These are phyloP conservation scores for Glutinoglossum americanum DNA, from an alignment of 495 filamentous ascomycete genomes.

Conservation along the genomic window DNA sequence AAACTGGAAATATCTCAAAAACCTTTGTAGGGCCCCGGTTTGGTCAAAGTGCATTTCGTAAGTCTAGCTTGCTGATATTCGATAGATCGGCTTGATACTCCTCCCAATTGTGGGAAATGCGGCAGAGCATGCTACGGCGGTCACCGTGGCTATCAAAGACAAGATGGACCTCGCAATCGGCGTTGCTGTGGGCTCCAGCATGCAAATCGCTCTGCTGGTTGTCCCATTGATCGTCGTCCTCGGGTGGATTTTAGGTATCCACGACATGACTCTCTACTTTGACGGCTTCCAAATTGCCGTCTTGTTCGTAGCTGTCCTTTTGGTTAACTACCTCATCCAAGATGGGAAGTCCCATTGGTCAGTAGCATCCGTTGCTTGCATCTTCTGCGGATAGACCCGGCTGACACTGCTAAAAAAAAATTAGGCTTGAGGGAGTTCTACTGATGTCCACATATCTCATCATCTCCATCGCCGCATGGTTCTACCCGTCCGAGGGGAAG, in stretches of 20 bases:
- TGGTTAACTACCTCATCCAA: conserved; percentile 69
- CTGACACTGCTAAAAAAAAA: conserved; percentile 27
- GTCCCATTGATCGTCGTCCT: conserved; percentile 60
- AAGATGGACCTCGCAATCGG: conserved; percentile 64
- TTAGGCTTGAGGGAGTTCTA: conserved; percentile 56
- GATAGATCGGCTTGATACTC: conserved; percentile 33
- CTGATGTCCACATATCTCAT: conserved; percentile 54
- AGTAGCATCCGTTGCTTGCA: conserved; percentile 1
- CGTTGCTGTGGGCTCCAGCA: conserved; percentile 63
- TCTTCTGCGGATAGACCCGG: neutral
- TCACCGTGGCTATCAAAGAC: conserved; percentile 71
- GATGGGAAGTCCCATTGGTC: conserved; percentile 35
- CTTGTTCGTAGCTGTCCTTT: conserved; percentile 53
- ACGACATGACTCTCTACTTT: conserved; percentile 53
- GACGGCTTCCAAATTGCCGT: conserved; percentile 66
- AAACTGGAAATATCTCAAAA: conserved; percentile 30
- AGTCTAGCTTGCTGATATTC: neutral
- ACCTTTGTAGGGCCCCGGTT: conserved; percentile 45
- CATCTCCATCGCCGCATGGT: conserved; percentile 28
- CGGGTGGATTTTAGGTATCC: conserved; percentile 55
- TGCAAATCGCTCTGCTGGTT: conserved; percentile 70
- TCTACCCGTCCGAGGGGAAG: too few species aligned
- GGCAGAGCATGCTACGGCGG: conserved; percentile 70
- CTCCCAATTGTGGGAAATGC: conserved; percentile 82
- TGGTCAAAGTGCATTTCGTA: neutral